Percentiles rank a stretch among this genome's conserved stretches.
Conservation (phyloP, 2,329 filamentous ascomycete species). For the Cytospora piceicola region DNA sequence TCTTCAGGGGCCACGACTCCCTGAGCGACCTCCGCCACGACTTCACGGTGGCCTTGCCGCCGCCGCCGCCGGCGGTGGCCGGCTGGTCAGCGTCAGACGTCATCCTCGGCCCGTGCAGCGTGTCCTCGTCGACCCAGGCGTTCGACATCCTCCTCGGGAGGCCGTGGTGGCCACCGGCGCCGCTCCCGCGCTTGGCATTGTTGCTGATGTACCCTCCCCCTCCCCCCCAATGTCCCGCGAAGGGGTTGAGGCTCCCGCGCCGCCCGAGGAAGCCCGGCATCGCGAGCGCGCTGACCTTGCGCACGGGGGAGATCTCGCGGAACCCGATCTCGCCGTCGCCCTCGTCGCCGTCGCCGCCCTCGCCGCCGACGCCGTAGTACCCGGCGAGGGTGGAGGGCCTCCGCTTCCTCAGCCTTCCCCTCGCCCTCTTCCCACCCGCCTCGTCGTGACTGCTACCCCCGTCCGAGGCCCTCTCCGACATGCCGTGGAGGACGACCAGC, state of each 20-base stretch:
- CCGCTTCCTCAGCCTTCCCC: slow-evolving; percentile 23
- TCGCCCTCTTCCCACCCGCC: no score
- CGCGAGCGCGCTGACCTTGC: slow-evolving; percentile 20
- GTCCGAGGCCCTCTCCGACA: slow-evolving; percentile 7
- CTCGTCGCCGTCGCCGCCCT: slow-evolving; percentile 12
- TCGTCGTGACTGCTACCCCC: slow-evolving; percentile 22
- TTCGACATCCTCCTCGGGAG: slow-evolving; percentile 38
- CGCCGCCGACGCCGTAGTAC: not conserved
- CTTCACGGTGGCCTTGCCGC: slow-evolving; percentile 11
- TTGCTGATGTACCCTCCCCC: slow-evolving; percentile 13
- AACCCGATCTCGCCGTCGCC: slow-evolving; percentile 28
- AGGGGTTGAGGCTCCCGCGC: slow-evolving; percentile 19
- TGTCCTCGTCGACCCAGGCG: slow-evolving; percentile 56
- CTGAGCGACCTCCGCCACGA: slow-evolving; percentile 30
- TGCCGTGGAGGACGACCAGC: not conserved
- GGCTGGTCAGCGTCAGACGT: slow-evolving; percentile 39
- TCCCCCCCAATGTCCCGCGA: slow-evolving; percentile 6
- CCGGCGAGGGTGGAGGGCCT: not conserved
- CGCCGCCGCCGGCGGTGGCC: slow-evolving; percentile 24
- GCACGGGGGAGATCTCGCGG: slow-evolving; percentile 26
- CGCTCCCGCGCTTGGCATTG: not conserved
- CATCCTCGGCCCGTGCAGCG: slow-evolving; percentile 52
- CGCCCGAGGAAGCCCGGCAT: slow-evolving; percentile 36
- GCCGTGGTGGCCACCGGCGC: slow-evolving; percentile 22
- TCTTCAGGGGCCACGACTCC: slow-evolving; percentile 38